These are phyloP conservation scores for Eucalyptus caleyi DNA, from an alignment of 345 rosid genomes.

Conservation along the genomic window DNA sequence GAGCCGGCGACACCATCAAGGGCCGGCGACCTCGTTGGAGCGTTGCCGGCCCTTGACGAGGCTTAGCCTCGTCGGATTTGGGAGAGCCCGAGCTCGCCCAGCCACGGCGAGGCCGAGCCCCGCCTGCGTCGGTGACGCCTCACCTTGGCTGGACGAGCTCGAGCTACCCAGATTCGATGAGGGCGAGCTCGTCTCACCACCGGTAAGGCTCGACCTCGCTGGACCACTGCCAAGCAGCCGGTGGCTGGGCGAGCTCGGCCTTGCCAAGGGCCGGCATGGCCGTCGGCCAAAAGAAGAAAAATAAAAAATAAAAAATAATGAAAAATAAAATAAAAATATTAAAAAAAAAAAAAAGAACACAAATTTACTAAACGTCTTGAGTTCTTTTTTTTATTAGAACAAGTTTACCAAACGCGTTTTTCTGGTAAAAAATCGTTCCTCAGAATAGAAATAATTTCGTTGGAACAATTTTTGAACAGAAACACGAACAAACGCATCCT, in stretches of 20 bases:
- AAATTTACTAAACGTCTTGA: too few relatives aligned
- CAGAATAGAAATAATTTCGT: fast-evolving
- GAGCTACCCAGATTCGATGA: fast-evolving
- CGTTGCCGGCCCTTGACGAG: too few relatives aligned
- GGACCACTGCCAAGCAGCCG: fast-evolving
- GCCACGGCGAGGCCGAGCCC: too few relatives aligned
- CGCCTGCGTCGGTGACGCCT: fast-evolving
- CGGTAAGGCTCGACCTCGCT: fast-evolving
- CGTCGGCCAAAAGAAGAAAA: too few relatives aligned
- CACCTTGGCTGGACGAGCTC: too few relatives aligned
- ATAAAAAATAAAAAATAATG: too few relatives aligned
- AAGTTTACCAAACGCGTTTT: too few relatives aligned
- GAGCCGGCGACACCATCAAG: fast-evolving
- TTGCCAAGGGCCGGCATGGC: too few relatives aligned
- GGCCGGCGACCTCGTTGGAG: too few relatives aligned
- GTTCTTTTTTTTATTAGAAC: fast-evolving
- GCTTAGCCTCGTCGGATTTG: fast-evolving
- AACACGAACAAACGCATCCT: fast-evolving
- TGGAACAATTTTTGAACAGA: fast-evolving
- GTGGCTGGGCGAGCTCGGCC: too few relatives aligned
- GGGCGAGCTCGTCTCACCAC: fast-evolving
- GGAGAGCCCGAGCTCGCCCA: too few relatives aligned
- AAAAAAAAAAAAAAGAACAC: fast-evolving
- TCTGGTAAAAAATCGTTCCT: fast-evolving
- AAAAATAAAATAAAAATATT: too few relatives aligned